Evolutionary conservation across 169 alveolate species (phyloP).

Genomic region (Toxoplasma gondii): DNA sequence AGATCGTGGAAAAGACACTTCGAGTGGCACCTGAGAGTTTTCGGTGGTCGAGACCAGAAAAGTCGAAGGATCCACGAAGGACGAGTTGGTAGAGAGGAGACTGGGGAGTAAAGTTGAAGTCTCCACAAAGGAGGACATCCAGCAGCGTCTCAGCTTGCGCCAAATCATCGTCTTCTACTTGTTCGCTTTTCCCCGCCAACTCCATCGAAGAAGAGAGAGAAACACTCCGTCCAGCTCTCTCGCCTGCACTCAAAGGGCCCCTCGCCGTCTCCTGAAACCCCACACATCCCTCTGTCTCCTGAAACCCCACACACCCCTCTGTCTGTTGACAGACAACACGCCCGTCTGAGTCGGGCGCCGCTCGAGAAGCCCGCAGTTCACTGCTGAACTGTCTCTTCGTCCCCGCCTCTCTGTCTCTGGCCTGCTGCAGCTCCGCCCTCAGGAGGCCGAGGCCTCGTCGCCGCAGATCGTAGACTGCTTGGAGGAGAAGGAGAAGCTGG

Average conservation of each 20-base stretch:
- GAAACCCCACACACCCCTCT: no score
- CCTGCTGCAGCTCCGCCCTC: background rate
- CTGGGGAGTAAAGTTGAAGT: slow-evolving; percentile 57
- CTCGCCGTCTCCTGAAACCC: background rate
- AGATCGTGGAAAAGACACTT: no score
- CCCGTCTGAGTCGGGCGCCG: no score
- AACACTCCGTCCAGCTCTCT: background rate
- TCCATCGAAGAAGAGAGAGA: background rate
- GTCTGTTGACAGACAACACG: no score
- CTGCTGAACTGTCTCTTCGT: no score
- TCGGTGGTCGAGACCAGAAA: background rate
- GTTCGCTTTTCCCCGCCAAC: background rate
- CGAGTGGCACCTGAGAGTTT: slow-evolving; percentile 40
- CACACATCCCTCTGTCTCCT: no score
- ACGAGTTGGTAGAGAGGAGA: slow-evolving; percentile 45
- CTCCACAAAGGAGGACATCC: slow-evolving; percentile 41
- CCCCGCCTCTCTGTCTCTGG: no score
- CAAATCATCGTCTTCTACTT: background rate
- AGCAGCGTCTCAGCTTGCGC: background rate
- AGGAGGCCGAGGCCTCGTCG: background rate
- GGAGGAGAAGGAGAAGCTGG: slow-evolving; percentile 36
- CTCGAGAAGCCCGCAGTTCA: no score
- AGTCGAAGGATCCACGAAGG: slow-evolving; percentile 14
- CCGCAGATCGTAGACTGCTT: background rate
- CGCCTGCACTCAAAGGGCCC: background rate